Base-by-base conservation (phyloP, 768 basidiomycete species). In the Russula compacta region DNA sequence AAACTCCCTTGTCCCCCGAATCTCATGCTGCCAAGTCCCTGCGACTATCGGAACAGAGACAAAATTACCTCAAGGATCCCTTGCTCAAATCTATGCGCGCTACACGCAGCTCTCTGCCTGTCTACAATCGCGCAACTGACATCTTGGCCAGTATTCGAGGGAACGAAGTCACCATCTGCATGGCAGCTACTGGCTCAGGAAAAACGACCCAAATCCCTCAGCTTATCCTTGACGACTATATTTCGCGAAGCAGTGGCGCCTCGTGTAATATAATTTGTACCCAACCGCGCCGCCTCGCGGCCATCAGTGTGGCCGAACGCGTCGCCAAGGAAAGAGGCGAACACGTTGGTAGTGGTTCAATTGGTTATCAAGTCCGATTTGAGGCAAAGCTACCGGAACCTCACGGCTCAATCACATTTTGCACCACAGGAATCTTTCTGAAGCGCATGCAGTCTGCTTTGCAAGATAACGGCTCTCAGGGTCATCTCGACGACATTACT, bases 151-250 rank as follows among this genome's bases (percentile, higher is more conserved):
- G 87, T 62, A 84, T 98, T 66, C 74, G 76, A 19, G 73, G 81
- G 35, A 84, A 95, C 71, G 89, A 93, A 14, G 92, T 97, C 60
- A 89, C 89, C 0, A 84, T 95, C 66, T 84, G 87, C 66, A 88
- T 92, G 86, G 92, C 92, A 50, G 83, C 88, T 7, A 93, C 93
- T 2, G 92, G 92, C 39, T 93, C 91, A 1, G 92, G 94, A 1
- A 97, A 97, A 76, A 95, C 92, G 7, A 97, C 94, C 0, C 95
- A 98, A 72, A 83, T 97, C 29, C 95, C 95, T 6, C 95, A 97
- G 71, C 79, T 97, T 50, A 84, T 97, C 64, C 79, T 98, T 52
- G 94, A 98, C 67, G 81, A 88, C 46, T 86, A 80, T 68, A 93
- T 93, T 60, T 77, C 85, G 17, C 75, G 78, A 15, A 89, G 85